phyloP scores from a whole-genome alignment of 2,329 filamentous ascomycete species.

The Cryphonectria carpinicola region DNA sequence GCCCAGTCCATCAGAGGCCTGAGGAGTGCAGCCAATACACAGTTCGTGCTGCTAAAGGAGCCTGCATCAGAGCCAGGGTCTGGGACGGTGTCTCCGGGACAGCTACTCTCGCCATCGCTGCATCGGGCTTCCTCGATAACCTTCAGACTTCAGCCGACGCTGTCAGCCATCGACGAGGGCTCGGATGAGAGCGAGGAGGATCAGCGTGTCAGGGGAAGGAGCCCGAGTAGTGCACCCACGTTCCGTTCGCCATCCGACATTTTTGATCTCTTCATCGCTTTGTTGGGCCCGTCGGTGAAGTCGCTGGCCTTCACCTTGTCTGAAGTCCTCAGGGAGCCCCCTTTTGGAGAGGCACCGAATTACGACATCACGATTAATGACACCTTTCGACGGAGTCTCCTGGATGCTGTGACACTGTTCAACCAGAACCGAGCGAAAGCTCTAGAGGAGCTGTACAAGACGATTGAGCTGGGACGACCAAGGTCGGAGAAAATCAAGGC shows the following conservation, averaged over 20 bases:
- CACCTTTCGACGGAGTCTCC: conserved; percentile 78
- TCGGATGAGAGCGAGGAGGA: conserved; percentile 61
- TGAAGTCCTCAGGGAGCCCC: conserved; percentile 84
- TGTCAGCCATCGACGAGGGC: conserved; percentile 67
- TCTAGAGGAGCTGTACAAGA: conserved; percentile 77
- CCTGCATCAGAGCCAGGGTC: conserved; percentile 41
- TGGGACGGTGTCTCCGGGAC: conserved; percentile 38
- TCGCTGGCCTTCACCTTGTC: conserved; percentile 91
- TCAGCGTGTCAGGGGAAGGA: conserved; percentile 34
- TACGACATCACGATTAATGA: conserved; percentile 76
- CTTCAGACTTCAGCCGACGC: conserved; percentile 46
- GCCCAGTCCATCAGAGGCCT: conserved; percentile 89
- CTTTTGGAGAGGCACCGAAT: conserved; percentile 72
- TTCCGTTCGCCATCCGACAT: conserved; percentile 76
- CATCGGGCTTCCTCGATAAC: conserved; percentile 37
- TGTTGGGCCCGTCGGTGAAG: conserved; percentile 93
- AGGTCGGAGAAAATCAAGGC: conserved; percentile 78
- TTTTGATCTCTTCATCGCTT: conserved; percentile 85
- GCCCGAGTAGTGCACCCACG: conserved; percentile 36
- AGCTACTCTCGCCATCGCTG: conserved; percentile 38
- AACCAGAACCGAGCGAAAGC: conserved; percentile 75
- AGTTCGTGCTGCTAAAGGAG: conserved; percentile 82
- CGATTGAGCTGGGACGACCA: conserved; percentile 71
- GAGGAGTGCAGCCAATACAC: conserved; percentile 84
- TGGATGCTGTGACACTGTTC: conserved; percentile 80